Evolutionary conservation across 2,329 filamentous ascomycete genomes (phyloP).

Genomic region (Colletotrichum musicola): DNA sequence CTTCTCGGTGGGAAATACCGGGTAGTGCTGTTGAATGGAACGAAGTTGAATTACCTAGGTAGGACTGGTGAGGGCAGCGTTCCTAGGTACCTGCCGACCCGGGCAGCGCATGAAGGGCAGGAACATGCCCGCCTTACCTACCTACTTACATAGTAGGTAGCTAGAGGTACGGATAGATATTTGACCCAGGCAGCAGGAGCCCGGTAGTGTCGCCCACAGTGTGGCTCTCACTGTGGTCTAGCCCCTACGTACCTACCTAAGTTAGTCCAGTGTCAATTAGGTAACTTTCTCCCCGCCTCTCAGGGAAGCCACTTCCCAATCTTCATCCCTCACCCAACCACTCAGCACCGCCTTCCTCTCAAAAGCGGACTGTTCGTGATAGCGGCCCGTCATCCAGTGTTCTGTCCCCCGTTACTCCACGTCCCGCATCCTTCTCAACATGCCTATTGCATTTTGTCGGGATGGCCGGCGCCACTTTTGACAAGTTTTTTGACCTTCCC

Average conservation of each 20-base stretch:
- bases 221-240: not conserved
- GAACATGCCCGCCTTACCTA: too few relatives aligned
- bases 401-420: not conserved
- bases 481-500: slow-evolving; percentile 47
- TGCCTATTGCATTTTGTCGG: not conserved
- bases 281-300: slow-evolving; percentile 5
- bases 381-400: not conserved
- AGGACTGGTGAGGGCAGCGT: slow-evolving; percentile 19
- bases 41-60: slow-evolving; percentile 24
- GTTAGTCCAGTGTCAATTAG: not conserved
- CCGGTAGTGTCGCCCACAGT: slow-evolving; percentile 16
- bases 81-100: too few relatives aligned
- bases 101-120: too few relatives aligned
- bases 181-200: not conserved
- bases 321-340: slow-evolving; percentile 3
- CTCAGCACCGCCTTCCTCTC: not conserved
- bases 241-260: too few relatives aligned
- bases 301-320: slow-evolving; percentile 12
- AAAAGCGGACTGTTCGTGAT: not conserved
- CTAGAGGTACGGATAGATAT: too few relatives aligned
- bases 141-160: too few relatives aligned
- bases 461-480: slow-evolving; percentile 37
- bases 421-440: not conserved
- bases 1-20: too few relatives aligned
- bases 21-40: not conserved